Evolutionary conservation across 1,139 yeast genomes (phyloP), one percentile per base, ranked within the genome.

Genomic region (Taphrina populina): DNA sequence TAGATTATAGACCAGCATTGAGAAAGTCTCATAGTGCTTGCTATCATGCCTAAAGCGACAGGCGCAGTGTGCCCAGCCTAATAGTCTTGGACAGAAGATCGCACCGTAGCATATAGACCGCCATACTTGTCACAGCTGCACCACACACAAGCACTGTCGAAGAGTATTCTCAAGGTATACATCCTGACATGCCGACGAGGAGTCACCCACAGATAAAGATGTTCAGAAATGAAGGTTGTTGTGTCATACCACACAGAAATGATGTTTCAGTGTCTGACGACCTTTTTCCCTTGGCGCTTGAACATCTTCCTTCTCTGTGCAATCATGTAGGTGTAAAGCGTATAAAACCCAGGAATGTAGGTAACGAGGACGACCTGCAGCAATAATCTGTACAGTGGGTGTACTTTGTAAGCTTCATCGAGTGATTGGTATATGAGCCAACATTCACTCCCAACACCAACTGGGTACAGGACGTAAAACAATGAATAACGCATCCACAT

Each of bases 361-460:
- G 83, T 75, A 37, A 79, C 69, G 71, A 92, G 75, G 53, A 80
- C 74, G 1, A 70, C 75, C 60, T 79, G 75, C 64, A 88, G 75
- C 56, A 78, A 67, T 67, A 76, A 75, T 46, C 80, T 76, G 69
- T 79, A 81, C 70, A 75, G 71, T 0, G 70, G 69, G 27, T 87
- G 84, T 59, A 76, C 73, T 11, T 63, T 62, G 37, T 73, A 76
- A 11, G 95, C 95, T 54, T 78, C 80, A 33, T 35, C 49, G 35
- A 88, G 74, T 0, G 95, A 82, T 59, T 81, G 71, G 69, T 80
- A 82, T 60, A 88, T 77, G 71, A 88, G 80, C 52, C 75, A 66
- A 62, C 87, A 76, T 68, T 92, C 99, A 60, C 94, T 82, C 3
- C 85, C 80, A 15, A 92, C 96, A 4, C 98, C 98, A 32, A 86